Percentiles rank a stretch among this genome's conserved stretches.
Evolutionary conservation across 2,329 filamentous ascomycete genomes (phyloP).

Genomic region (Helotiales sp.): DNA sequence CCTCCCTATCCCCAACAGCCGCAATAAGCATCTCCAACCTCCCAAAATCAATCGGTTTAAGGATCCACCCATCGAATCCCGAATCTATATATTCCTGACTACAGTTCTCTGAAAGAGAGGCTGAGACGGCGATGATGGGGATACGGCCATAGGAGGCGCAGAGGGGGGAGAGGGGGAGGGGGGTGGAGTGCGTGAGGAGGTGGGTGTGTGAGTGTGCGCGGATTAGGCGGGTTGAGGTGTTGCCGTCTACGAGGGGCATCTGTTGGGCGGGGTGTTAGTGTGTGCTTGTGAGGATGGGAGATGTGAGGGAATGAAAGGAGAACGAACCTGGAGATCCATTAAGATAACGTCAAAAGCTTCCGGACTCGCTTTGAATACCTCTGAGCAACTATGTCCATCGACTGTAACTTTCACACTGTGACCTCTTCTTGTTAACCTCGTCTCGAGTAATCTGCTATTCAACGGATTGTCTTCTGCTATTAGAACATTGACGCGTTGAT

Average conservation of each 20-base stretch:
- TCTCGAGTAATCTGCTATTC: conserved; percentile 76
- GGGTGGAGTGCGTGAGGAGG: background rate
- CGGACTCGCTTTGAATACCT: conserved; percentile 61
- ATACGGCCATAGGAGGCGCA: conserved; percentile 16
- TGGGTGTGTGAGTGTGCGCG: conserved; percentile 13
- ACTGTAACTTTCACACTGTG: conserved; percentile 70
- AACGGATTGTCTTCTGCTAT: conserved; percentile 80
- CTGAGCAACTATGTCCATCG: conserved; percentile 74
- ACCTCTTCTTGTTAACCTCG: conserved; percentile 72
- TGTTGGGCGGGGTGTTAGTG: too few species aligned
- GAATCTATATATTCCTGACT: conserved; percentile 13
- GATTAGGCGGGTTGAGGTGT: conserved; percentile 19
- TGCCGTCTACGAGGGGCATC: conserved; percentile 26
- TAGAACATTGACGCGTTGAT: conserved; percentile 48
- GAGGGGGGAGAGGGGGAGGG: background rate
- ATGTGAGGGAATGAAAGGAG: background rate
- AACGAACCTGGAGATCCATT: conserved; percentile 24
- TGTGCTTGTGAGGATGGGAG: background rate
- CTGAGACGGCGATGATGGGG: conserved; percentile 26
- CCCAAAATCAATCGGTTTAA: conserved; percentile 25
- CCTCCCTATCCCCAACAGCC: conserved; percentile 14
- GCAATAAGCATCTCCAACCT: conserved; percentile 20
- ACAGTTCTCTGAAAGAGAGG: conserved; percentile 19
- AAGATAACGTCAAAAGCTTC: conserved; percentile 22
- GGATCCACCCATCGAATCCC: conserved; percentile 27